Base-by-base conservation (phyloP, 2,329 filamentous ascomycete species). In the Chaetomium olivaceum region DNA sequence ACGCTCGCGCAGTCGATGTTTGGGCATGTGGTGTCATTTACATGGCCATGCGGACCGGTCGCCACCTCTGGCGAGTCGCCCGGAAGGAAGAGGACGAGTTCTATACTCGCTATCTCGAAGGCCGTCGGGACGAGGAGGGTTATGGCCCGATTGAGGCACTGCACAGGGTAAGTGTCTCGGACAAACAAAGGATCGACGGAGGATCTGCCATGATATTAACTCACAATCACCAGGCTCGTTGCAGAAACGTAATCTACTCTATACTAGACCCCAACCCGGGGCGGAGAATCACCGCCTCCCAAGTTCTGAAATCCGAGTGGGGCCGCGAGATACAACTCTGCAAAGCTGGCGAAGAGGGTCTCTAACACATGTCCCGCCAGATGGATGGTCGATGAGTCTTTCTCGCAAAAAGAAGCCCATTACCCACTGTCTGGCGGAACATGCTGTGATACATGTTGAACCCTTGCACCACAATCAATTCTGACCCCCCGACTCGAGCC, bases 11-110 rank as follows among this genome's bases (percentile, higher is more conserved):
- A n/a, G 94, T 99, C 58, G 95, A 99, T 74, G 90, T 98, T 16
- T 99, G 95, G 95, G 95, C 95, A 27, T 97, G 93, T 67, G 95
- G 95, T 75, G 95, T 99, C 60, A 99, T 99, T 67, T 99, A 99
- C 81, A 99, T 99, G 95, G 95, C 95, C 16, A 99, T 99, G 95
- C 87, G 95, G 65, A 98, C 94, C 1, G 95, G 95, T 6, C 87
- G 95, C 61, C 95, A 99, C 78, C 83, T 99, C 9, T 99, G 95
- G 95, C 90, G 93, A 62, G 88, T 97, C n/a, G 95, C 95, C 7
- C 94, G 94, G 78, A 96, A 93, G 79, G 93, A 96, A 63, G 94
- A 98, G 71, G 95, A 99, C 74, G 95, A 98, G 75, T 99, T 98
- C 73, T 99, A 97, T 76, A 91, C 91, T 69, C 90, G 93, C 51